phyloP scores from a whole-genome alignment of 2,329 filamentous ascomycete genomes.

The Fusarium begoniae region DNA sequence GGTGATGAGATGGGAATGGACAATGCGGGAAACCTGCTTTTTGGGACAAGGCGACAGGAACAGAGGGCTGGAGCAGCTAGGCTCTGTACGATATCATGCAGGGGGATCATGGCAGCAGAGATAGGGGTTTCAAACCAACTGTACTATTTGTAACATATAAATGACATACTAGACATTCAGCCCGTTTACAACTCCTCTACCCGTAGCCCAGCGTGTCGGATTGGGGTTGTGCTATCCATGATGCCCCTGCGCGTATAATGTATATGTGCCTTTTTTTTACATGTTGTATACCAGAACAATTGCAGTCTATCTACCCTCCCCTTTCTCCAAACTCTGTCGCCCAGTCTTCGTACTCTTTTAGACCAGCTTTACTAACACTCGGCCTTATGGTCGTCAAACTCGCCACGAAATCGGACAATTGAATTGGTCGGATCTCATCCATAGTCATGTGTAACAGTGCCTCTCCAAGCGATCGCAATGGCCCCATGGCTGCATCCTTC shows the following conservation, averaged over 20 bases:
- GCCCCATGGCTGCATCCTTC: conserved; percentile 98
- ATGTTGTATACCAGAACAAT: conserved; percentile 18
- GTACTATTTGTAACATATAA: conserved; percentile 39
- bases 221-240: not conserved
- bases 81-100: conserved; percentile 35
- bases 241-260: conserved; percentile 3
- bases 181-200: conserved; percentile 14
- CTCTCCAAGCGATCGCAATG: conserved; percentile 88
- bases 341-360: conserved; percentile 95
- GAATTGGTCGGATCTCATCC: conserved; percentile 92
- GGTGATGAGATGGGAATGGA: not conserved
- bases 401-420: conserved; percentile 81
- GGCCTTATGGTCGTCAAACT: conserved; percentile 88
- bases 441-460: conserved; percentile 89
- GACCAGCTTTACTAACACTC: conserved; percentile 84
- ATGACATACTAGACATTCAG: conserved; percentile 27
- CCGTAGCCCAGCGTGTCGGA: not conserved
- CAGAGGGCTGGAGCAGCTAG: not conserved
- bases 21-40: not conserved
- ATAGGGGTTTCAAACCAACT: conserved; percentile 25
- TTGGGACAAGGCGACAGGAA: not conserved
- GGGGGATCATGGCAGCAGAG: conserved; percentile 18
- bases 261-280: conserved; percentile 16
- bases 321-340: conserved; percentile 91
- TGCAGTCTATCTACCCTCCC: conserved; percentile 73